Percentiles rank a stretch among this genome's conserved stretches.
These are phyloP conservation scores for Kuraishia molischiana DNA, from an alignment of 805 yeast genomes.

Conservation along the genomic window DNA sequence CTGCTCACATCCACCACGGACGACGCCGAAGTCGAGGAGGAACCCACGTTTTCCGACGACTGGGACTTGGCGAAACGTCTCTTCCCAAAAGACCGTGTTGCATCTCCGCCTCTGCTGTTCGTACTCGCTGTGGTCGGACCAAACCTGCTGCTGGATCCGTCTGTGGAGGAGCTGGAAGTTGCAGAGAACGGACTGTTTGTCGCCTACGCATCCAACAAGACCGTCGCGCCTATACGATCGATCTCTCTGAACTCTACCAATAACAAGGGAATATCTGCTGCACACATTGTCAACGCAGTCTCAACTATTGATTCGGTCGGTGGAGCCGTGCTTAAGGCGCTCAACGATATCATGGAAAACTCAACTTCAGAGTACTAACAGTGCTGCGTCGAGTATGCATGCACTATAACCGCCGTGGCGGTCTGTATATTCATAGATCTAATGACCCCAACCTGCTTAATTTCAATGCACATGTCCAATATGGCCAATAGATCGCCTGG, in stretches of 20 bases:
- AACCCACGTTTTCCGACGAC: constrained; percentile 86
- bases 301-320: constrained; percentile 52
- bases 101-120: constrained; percentile 61
- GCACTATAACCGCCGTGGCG: constrained; percentile 90
- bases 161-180: constrained; percentile 80
- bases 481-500: constrained; percentile 80
- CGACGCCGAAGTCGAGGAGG: constrained; percentile 64
- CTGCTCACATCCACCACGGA: constrained; percentile 58
- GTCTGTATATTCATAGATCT: constrained; percentile 96
- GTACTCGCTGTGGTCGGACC: constrained; percentile 68
- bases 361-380: constrained; percentile 22
- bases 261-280: constrained; percentile 46
- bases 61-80: constrained; percentile 53
- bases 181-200: constrained; percentile 74
- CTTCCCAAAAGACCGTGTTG: constrained; percentile 21
- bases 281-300: constrained; percentile 41
- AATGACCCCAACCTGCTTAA: constrained; percentile 85
- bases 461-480: constrained; percentile 80
- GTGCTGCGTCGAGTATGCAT: constrained; percentile 73
- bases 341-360: constrained; percentile 36
- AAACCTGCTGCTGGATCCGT: constrained; percentile 72
- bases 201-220: constrained; percentile 59
- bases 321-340: constrained; percentile 47
- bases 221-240: constrained; percentile 66
- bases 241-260: constrained; percentile 44